phyloP scores from a whole-genome alignment of 1,284 basidiomycete genomes.

The Meira miltonrushii region DNA sequence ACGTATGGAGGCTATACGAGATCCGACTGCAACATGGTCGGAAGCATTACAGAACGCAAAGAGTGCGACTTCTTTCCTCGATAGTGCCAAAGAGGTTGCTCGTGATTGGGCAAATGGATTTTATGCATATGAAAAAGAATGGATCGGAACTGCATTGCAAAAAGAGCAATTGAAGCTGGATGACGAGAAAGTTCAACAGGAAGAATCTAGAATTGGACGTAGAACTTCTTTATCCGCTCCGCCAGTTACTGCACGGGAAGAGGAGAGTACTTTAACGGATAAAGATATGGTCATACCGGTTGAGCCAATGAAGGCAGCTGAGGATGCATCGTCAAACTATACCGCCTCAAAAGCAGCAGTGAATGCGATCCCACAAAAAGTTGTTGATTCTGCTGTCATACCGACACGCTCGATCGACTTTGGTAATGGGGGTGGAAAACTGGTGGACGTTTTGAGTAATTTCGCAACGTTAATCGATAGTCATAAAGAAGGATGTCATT shows the following conservation, averaged over 20 bases:
- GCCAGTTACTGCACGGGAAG: not conserved
- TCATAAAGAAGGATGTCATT: slow-evolving; percentile 10
- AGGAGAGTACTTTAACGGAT: not conserved
- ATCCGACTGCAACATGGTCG: not conserved
- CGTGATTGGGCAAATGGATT: slow-evolving; percentile 11
- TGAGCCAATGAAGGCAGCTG: no score
- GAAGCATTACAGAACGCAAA: not conserved
- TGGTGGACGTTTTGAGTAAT: slow-evolving; percentile 12
- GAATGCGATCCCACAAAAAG: no score
- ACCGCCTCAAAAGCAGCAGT: not conserved
- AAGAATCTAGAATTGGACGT: not conserved
- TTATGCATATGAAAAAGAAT: slow-evolving; percentile 4
- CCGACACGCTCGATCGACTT: not conserved
- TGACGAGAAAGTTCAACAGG: not conserved
- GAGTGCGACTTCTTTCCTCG: not conserved
- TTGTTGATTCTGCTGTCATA: no score
- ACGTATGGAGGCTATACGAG: not conserved
- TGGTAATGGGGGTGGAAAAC: not conserved
- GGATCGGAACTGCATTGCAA: slow-evolving; percentile 5
- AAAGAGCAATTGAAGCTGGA: slow-evolving; percentile 5
- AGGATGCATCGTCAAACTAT: no score
- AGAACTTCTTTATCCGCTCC: not conserved
- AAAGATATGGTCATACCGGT: not conserved
- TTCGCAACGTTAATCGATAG: slow-evolving; percentile 2
- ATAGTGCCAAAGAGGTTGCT: slow-evolving; percentile 6